Base-by-base conservation (phyloP, 495 filamentous ascomycete species). In the Aspergillus ellipticus region DNA sequence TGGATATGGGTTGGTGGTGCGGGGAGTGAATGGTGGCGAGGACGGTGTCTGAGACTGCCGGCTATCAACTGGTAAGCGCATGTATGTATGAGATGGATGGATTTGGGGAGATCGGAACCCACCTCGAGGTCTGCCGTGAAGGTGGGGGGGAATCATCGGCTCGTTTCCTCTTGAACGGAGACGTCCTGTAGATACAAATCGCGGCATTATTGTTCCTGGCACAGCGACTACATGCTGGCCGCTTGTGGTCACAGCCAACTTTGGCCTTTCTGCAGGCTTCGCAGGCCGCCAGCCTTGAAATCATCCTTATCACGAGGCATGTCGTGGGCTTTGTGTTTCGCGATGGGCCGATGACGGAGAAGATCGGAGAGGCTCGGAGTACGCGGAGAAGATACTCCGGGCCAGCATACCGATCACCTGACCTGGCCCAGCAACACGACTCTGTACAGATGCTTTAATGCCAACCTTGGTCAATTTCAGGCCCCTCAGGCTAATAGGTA, bases 191-290 rank as follows among this genome's bases (percentile, higher is more conserved):
- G 48, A 74, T 68, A 26, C 74, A 77, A 6, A 67, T 53, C 6
- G 48, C 63, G 0, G 57, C 54, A 29, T 58, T 51, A 16, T 63
- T 57, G 13, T 45, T 66, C 35, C 48, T 62, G 20, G 55, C 48
- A 49, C 74, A 77, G 19, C 74, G 71, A 33, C 70, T 64, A 51
- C 74, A 77, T 15, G 69, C 66, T 2, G 74, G 74, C 42, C 64
- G 62, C 26, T 64, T 59, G 41, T 77, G 73, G 42, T 74, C 74
- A 56, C 74, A 77, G 39, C 73, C 71, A 4, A 74, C 56, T 45
- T 77, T 77, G 10, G 74, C 66, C 49, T 70, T 66, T 37, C 74
- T 64, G 54, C 74, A 77, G 15, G 69, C 61, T 51, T 77, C 73
- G 52, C 74, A 75, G 16, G 69, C 69, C 26, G 69, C 62, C 39